phyloP scores from a whole-genome alignment of 371 early-diverging fungal genomes.

The Coemansia sp. region DNA sequence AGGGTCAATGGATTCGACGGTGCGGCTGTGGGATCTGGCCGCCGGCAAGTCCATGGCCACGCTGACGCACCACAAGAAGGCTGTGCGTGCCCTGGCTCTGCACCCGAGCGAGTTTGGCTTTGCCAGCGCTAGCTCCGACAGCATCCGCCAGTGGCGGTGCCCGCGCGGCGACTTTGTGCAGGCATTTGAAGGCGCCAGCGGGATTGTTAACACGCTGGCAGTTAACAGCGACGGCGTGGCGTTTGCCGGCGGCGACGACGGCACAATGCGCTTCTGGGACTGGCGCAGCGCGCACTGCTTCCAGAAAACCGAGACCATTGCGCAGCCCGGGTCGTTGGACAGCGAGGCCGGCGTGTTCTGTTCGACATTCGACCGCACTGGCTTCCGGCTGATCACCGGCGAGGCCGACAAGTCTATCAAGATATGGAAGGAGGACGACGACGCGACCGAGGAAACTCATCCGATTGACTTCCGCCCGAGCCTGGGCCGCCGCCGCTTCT shows the following conservation, averaged over 20 bases:
- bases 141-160: slow-evolving; percentile 95
- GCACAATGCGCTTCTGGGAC: slow-evolving; percentile 95
- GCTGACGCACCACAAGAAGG: slow-evolving; percentile 97
- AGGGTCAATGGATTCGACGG: slow-evolving; percentile 89
- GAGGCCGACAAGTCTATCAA: slow-evolving; percentile 99
- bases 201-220: slow-evolving; percentile 87
- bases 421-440: slow-evolving; percentile 65
- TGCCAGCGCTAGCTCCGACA: slow-evolving; percentile 88
- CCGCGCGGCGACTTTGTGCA: slow-evolving; percentile 94
- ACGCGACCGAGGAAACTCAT: slow-evolving; percentile 64
- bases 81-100: slow-evolving; percentile 85
- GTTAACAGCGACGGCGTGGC: slow-evolving; percentile 90
- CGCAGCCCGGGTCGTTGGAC: slow-evolving; percentile 96
- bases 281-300: slow-evolving; percentile 95
- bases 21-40: slow-evolving; percentile 94
- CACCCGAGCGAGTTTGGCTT: slow-evolving; percentile 95
- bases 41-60: slow-evolving; percentile 93
- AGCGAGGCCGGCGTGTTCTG: slow-evolving; percentile 95
- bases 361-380: slow-evolving; percentile 93
- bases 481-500: slow-evolving; percentile 37
- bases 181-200: slow-evolving; percentile 83
- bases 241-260: slow-evolving; percentile 91
- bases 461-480: slow-evolving; percentile 65
- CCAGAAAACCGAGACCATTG: slow-evolving; percentile 80
- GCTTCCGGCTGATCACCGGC: slow-evolving; percentile 92